phyloP scores from a whole-genome alignment of 352 stramenopile species.

The Phytophthora cactorum region DNA sequence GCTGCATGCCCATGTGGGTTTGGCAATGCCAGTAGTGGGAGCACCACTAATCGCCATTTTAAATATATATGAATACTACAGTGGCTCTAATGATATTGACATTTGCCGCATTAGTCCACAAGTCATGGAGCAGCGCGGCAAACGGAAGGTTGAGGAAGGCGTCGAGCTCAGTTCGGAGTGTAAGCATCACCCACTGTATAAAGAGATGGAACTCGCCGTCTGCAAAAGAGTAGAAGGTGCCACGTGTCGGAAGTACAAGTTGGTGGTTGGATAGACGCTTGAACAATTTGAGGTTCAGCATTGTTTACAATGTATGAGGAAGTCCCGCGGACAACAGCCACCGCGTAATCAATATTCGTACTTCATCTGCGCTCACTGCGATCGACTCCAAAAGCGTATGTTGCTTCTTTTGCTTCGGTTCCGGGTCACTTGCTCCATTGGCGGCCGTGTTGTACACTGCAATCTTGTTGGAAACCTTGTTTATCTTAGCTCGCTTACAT shows the following conservation, averaged over 20 bases:
- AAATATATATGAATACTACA: slow-evolving; percentile 5
- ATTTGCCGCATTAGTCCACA: slow-evolving; percentile 12
- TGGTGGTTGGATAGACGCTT: not conserved
- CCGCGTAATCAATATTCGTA: not conserved
- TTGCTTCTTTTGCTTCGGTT: not conserved
- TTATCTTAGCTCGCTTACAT: not conserved
- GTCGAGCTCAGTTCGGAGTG: not conserved
- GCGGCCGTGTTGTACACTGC: not conserved
- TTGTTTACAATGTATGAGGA: not conserved
- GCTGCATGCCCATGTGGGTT: slow-evolving; percentile 6
- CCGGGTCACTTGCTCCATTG: not conserved
- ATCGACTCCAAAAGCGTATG: not conserved
- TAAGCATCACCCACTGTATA: not conserved
- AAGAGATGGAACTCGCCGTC: slow-evolving; percentile 2
- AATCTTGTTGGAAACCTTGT: not conserved
- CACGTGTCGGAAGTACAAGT: not conserved
- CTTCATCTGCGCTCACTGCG: not conserved
- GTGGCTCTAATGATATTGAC: slow-evolving; percentile 12
- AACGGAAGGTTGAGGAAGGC: not conserved
- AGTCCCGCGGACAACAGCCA: slow-evolving; percentile 3
- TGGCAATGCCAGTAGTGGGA: slow-evolving; percentile 8
- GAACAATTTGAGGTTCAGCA: not conserved
- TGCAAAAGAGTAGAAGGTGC: not conserved
- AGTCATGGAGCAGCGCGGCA: slow-evolving; percentile 1
- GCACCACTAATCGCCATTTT: slow-evolving; percentile 1